phyloP scores from a whole-genome alignment of 257 asterid genomes.

The Forsythia suspensa region DNA sequence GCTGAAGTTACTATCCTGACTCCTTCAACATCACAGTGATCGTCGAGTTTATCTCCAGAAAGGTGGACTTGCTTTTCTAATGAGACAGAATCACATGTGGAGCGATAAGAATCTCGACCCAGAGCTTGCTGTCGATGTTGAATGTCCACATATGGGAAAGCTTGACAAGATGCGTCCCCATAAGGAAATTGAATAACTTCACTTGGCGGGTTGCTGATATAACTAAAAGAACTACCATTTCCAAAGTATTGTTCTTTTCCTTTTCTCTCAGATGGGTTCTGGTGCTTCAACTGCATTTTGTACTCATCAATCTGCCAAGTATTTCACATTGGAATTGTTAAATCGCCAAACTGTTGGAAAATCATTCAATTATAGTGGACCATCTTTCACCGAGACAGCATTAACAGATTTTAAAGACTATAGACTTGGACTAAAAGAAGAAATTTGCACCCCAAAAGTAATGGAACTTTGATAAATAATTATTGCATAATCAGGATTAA shows the following conservation, averaged over 20 bases:
- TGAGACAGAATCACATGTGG: constrained; percentile 34
- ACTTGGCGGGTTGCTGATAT: constrained; percentile 34
- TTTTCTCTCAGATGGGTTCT: constrained; percentile 38
- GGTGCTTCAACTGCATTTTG: constrained; percentile 45
- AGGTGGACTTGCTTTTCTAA: constrained; percentile 30
- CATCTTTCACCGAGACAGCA: background rate
- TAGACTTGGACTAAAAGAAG: background rate
- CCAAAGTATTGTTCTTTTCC: constrained; percentile 35
- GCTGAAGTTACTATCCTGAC: constrained; percentile 31
- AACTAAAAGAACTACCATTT: constrained; percentile 33
- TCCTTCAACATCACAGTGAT: constrained; percentile 32
- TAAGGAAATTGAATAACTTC: constrained; percentile 38
- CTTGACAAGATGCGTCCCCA: constrained; percentile 36
- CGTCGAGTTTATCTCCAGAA: constrained; percentile 38
- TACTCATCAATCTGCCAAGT: constrained; percentile 48
- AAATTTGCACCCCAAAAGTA: background rate
- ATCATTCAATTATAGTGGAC: background rate
- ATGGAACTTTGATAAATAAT: background rate
- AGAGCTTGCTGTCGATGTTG: constrained; percentile 32
- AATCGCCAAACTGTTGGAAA: background rate
- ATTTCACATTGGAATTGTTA: constrained; percentile 21
- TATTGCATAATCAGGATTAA: constrained; percentile 2
- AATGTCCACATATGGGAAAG: constrained; percentile 32
- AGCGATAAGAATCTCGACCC: constrained; percentile 36
- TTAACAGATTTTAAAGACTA: background rate